Conservation (phyloP, 768 basidiomycete species). For the Hysterangium stoloniferum region DNA sequence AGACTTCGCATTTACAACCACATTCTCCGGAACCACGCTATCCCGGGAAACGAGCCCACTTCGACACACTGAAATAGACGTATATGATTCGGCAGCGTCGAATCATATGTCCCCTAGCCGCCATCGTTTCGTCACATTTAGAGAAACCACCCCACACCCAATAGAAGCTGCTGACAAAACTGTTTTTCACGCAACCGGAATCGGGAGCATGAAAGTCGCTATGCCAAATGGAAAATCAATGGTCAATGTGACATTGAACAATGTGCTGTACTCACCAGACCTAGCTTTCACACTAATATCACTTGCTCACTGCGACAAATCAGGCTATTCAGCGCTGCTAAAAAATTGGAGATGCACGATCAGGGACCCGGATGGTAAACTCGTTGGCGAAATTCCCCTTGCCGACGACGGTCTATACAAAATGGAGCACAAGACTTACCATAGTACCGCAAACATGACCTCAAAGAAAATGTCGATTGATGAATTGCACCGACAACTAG, state of each 20-base stretch:
- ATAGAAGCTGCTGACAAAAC: slow-evolving; percentile 24
- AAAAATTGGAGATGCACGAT: slow-evolving; percentile 14
- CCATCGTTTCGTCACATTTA: slow-evolving; percentile 24
- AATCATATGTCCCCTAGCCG: slow-evolving; percentile 30
- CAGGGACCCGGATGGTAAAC: slow-evolving; percentile 13
- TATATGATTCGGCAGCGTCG: slow-evolving; percentile 28
- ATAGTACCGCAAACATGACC: not conserved
- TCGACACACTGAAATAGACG: not conserved
- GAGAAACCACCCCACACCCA: slow-evolving; percentile 17
- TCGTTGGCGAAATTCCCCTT: slow-evolving; percentile 12
- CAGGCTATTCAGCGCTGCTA: slow-evolving; percentile 14
- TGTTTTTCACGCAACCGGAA: slow-evolving; percentile 24
- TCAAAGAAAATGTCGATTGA: slow-evolving; percentile 24
- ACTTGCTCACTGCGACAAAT: slow-evolving; percentile 15
- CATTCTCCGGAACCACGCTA: not conserved
- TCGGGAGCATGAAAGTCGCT: slow-evolving; percentile 21
- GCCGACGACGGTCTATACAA: slow-evolving; percentile 18
- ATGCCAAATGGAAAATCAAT: slow-evolving; percentile 17
- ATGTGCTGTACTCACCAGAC: slow-evolving; percentile 18
- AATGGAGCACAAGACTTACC: slow-evolving; percentile 13
- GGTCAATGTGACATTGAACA: slow-evolving; percentile 5
- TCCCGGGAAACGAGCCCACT: not conserved
- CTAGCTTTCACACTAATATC: slow-evolving; percentile 20
- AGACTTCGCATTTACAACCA: not conserved
- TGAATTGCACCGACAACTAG: slow-evolving; percentile 21